Evolutionary conservation across 2,329 filamentous ascomycete species (phyloP).

Genomic region (Metarhizium guizhouense): DNA sequence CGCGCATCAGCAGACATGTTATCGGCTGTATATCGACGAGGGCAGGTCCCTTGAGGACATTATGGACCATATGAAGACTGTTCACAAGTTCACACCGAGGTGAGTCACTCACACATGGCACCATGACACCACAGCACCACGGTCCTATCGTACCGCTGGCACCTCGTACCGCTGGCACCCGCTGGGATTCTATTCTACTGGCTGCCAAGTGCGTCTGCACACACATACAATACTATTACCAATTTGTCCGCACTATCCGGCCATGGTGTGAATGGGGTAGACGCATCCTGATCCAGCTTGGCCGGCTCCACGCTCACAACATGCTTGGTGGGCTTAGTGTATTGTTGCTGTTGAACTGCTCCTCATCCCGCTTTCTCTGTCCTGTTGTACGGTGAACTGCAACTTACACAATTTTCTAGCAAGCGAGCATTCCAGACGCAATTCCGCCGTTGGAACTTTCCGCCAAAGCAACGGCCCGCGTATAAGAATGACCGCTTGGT

Average conservation of each 20-base stretch:
- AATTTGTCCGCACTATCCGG: neutral
- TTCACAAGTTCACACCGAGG: constrained; percentile 63
- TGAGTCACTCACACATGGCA: constrained; percentile 33
- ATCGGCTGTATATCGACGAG: constrained; percentile 67
- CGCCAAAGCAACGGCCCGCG: constrained; percentile 62
- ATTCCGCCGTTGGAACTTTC: constrained; percentile 73
- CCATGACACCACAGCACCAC: neutral
- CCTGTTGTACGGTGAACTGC: neutral
- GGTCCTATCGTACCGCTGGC: too few species aligned
- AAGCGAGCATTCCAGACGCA: constrained; percentile 70
- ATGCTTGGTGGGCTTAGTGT: neutral
- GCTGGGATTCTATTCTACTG: too few species aligned
- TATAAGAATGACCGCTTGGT: constrained; percentile 62
- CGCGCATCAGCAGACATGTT: constrained; percentile 31
- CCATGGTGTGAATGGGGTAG: neutral
- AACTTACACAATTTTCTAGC: constrained; percentile 31
- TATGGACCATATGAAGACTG: constrained; percentile 58
- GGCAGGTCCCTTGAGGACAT: constrained; percentile 65
- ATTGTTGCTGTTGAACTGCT: neutral
- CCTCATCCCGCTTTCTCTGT: neutral
- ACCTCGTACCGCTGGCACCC: too few species aligned
- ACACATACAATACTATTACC: neutral
- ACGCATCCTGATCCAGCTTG: neutral
- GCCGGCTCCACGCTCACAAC: neutral
- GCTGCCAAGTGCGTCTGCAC: neutral